A percentile compares a stretch with the other conserved stretches of the same genome.
Evolutionary conservation across 75 land plant species (phyloP).

Genomic region (Selaginella moellendorffii): DNA sequence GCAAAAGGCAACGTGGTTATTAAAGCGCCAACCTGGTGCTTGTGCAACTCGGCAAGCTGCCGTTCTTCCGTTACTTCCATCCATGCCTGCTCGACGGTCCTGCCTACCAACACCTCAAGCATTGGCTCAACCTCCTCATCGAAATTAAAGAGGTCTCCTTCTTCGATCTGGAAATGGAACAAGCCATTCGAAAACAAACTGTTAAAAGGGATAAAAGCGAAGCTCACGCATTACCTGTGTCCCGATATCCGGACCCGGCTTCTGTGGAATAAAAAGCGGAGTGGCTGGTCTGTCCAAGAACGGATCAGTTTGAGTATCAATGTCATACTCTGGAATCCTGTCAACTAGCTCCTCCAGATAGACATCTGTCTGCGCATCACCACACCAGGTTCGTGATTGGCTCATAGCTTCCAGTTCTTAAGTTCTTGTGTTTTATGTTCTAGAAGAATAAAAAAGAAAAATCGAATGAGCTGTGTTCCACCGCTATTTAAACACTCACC

Average conservation of each 20-base stretch:
- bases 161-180: conserved; percentile 17
- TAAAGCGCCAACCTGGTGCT: conserved; percentile 19
- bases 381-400: background rate
- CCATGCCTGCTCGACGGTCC: conserved; percentile 25
- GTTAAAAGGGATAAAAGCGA: background rate
- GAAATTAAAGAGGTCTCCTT: conserved; percentile 28
- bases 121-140: conserved; percentile 33
- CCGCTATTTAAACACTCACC: conserved; percentile 6
- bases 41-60: conserved; percentile 23
- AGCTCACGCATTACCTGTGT: conserved; percentile 29
- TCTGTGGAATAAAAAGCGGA: conserved; percentile 31
- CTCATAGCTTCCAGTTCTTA: background rate
- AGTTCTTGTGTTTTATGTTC: background rate
- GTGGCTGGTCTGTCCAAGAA: conserved; percentile 32
- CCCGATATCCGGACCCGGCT: conserved; percentile 32
- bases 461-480: too few relatives aligned
- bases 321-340: conserved; percentile 15
- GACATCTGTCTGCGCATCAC: conserved; percentile 24
- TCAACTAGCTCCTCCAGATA: conserved; percentile 26
- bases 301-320: conserved; percentile 28
- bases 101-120: conserved; percentile 23
- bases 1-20: background rate
- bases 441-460: too few relatives aligned
- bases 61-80: conserved; percentile 34
- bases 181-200: background rate